Evolutionary conservation across 768 basidiomycete species (phyloP).

Genomic region (Termitomyces sp.): DNA sequence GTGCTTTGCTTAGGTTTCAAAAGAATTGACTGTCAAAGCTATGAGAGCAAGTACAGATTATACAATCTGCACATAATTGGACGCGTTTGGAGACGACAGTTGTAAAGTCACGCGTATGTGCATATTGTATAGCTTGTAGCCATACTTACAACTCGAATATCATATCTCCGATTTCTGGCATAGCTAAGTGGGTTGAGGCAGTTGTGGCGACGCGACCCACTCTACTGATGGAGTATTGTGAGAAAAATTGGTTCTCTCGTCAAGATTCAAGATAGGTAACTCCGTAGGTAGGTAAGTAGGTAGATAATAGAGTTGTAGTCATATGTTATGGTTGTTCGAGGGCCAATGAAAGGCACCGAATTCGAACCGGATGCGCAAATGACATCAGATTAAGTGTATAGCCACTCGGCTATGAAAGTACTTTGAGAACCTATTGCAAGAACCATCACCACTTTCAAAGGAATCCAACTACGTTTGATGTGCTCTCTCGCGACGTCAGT

Average conservation of each 20-base stretch:
- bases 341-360: background rate
- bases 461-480: conserved; percentile 25
- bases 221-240: no score
- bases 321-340: background rate
- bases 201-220: no score
- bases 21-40: no score
- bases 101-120: no score
- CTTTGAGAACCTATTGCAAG: background rate
- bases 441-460: background rate
- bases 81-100: background rate
- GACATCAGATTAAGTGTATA: conserved; percentile 4
- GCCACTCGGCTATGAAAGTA: background rate
- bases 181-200: no score
- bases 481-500: conserved; percentile 53
- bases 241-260: background rate
- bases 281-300: no score
- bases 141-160: no score
- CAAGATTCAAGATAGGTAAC: no score
- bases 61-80: background rate
- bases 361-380: background rate
- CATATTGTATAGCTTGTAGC: no score
- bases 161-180: no score
- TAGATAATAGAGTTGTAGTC: no score
- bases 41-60: no score
- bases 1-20: background rate